These are phyloP conservation scores for Vaccinium macrocarpon DNA, from an alignment of 148 eudicot species.

Conservation along the genomic window DNA sequence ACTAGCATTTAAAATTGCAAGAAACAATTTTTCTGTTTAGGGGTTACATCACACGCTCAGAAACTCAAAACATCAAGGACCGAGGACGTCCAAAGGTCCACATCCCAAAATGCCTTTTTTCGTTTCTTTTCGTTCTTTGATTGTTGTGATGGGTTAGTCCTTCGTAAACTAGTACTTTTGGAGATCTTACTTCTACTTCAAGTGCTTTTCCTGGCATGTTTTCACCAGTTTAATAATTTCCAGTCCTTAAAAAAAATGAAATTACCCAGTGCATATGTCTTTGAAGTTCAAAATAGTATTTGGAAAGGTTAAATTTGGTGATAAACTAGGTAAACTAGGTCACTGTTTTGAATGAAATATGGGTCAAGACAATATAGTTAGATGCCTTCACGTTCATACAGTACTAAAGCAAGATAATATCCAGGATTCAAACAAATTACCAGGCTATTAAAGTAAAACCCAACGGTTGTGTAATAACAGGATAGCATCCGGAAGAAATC, in stretches of 20 bases:
- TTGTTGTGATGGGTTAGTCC: background rate
- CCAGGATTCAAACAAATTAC: constrained; percentile 32
- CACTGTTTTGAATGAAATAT: background rate
- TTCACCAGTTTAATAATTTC: background rate
- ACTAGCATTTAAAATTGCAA: background rate
- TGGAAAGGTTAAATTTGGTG: background rate
- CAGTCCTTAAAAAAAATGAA: background rate
- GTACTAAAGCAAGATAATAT: background rate
- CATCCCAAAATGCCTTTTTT: background rate
- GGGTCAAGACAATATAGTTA: background rate
- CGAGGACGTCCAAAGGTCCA: background rate
- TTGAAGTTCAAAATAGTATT: background rate
- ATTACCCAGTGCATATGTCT: background rate
- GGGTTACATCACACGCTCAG: background rate
- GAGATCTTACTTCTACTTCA: background rate
- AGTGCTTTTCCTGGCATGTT: background rate
- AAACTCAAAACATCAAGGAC: background rate
- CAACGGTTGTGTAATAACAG: constrained; percentile 87
- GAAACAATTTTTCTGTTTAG: background rate
- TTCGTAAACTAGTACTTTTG: background rate
- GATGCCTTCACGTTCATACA: background rate
- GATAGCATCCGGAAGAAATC: constrained; percentile 98
- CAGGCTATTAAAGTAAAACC: constrained; percentile 88
- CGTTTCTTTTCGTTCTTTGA: background rate
- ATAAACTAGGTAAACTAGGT: background rate